Conservation (phyloP, 2,329 filamentous ascomycete species). For the Fusarium floridanum region DNA sequence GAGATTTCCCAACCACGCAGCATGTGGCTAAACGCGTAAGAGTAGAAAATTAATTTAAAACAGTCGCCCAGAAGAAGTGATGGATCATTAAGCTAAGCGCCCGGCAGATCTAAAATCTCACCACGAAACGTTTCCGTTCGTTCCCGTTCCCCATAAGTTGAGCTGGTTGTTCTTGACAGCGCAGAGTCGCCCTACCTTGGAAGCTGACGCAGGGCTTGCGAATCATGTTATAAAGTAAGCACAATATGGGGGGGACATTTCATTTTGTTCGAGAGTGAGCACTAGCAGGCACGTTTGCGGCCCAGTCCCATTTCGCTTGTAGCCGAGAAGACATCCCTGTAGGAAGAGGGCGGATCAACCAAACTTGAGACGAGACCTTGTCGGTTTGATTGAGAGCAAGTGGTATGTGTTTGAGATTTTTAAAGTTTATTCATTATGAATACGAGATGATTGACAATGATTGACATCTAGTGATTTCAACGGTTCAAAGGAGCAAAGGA, state of each 20-base stretch:
- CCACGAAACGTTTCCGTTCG: neutral
- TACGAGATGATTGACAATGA: neutral
- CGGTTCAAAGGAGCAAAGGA: neutral
- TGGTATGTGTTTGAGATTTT: neutral
- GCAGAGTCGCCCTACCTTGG: neutral
- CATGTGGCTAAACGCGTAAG: neutral
- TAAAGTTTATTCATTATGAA: neutral
- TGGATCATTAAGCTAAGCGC: constrained; percentile 7
- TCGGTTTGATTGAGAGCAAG: neutral
- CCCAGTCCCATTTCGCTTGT: constrained; percentile 35
- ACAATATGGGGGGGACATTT: neutral
- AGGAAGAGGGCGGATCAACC: neutral
- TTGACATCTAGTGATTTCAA: neutral
- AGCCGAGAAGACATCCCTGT: constrained; percentile 23
- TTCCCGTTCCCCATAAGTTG: neutral
- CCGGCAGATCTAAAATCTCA: constrained; percentile 1
- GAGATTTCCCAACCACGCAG: neutral
- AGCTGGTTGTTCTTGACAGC: neutral
- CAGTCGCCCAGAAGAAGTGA: neutral
- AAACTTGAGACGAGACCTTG: neutral
- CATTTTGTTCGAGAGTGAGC: neutral
- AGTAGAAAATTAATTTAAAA: neutral
- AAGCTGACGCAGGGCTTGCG: constrained; percentile 1
- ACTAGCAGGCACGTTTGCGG: constrained; percentile 2
- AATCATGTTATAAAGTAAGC: constrained; percentile 1